Evolutionary conservation across 1,284 basidiomycete species (phyloP).

Genomic region (Boletus smithii): DNA sequence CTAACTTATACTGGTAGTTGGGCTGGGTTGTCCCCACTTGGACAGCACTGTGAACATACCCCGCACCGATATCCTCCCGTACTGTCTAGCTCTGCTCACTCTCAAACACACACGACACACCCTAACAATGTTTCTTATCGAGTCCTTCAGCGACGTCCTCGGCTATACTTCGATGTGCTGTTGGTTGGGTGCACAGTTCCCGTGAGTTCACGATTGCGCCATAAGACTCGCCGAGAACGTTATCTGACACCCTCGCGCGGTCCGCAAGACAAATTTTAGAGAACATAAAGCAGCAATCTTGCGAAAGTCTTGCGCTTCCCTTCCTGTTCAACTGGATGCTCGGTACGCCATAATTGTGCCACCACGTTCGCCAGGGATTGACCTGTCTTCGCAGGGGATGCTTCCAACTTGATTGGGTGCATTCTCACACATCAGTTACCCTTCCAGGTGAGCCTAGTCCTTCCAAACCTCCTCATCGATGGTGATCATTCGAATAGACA

Average conservation of each 20-base stretch:
- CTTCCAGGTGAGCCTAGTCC: constrained; percentile 69
- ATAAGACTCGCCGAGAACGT: constrained; percentile 5
- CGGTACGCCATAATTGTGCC: constrained; percentile 47
- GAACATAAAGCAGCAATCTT: constrained; percentile 71
- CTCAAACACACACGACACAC: neutral
- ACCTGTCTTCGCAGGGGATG: constrained; percentile 58
- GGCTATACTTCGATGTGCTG: constrained; percentile 80
- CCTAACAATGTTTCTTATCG: constrained; percentile 16
- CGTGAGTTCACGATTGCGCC: constrained; percentile 53
- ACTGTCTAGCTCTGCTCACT: too few relatives aligned
- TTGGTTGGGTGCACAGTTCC: constrained; percentile 90
- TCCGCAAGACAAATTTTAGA: constrained; percentile 70
- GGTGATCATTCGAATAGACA: constrained; percentile 49
- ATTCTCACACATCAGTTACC: constrained; percentile 89
- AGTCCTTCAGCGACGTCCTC: constrained; percentile 48
- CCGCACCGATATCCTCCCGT: constrained; percentile 3
- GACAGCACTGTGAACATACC: constrained; percentile 18
- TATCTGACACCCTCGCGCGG: constrained; percentile 11
- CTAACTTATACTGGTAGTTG: neutral
- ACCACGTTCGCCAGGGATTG: constrained; percentile 5
- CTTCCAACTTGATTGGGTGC: constrained; percentile 88
- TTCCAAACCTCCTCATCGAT: constrained; percentile 1
- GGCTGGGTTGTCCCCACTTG: neutral
- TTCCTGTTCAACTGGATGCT: constrained; percentile 90
- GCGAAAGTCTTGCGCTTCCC: constrained; percentile 83